Evolutionary conservation across 352 stramenopile species (phyloP), one percentile per base, ranked within the genome.

Genomic region (Pythium angustatum): DNA sequence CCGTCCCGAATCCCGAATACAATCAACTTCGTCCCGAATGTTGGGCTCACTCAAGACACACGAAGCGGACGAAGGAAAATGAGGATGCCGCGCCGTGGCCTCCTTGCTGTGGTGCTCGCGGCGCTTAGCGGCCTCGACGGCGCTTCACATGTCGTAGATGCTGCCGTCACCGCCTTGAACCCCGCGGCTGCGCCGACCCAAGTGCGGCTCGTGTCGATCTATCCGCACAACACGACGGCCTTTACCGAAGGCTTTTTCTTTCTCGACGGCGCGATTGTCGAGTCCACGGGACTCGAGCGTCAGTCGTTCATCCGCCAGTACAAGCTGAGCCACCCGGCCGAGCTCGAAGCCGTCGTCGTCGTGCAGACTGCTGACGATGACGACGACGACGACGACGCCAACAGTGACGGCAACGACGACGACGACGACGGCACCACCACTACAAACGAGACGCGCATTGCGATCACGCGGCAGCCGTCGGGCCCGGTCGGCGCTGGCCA

Each of bases 161-260:
- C 33, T 38, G 33, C 33, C 33, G n/a, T n/a, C n/a, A n/a, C n/a
- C n/a, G n/a, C n/a, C n/a, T n/a, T n/a, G n/a, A n/a, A n/a, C n/a
- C n/a, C n/a, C n/a, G n/a, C n/a, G n/a, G n/a, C 4, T 5, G 28
- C 28, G n/a, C 21, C 41, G n/a, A 88, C 82, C 41, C 68, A 71
- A 36, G 83, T 87, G 49, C 68, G 68, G 11, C 40, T 93, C 43
- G 73, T 93, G 24, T 74, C 67, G 17, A 82, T 93, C 63, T 74
- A 87, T 43, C 79, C 79, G 50, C 85, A 93, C 72, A 85, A 91
- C 69, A 58, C 62, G 24, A 76, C 66, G 58, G 72, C 79, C 11
- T 93, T 92, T 65, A 94, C 83, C 1, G 83, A 94, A 67, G 85
- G 85, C 0, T 68, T 94, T 30, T 75, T 90, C 45, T 85, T 91